A percentile compares a stretch with the other conserved stretches of the same genome.
phyloP scores from a whole-genome alignment of 164 flowering plant genomes.

The Cinnamomum micranthum region DNA sequence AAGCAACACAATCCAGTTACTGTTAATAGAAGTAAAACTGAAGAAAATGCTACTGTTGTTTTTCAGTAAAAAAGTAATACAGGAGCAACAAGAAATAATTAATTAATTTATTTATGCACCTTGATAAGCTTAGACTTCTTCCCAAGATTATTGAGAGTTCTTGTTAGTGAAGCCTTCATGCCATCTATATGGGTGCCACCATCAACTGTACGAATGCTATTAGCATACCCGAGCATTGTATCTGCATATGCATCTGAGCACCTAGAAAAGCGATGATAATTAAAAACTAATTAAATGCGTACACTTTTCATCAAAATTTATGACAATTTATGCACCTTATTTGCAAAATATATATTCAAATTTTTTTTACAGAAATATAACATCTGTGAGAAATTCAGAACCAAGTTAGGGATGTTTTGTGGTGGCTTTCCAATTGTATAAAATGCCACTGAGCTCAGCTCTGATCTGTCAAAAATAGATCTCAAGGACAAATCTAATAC shows the following conservation, averaged over 20 bases:
- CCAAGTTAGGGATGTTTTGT: not conserved
- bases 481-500: no score
- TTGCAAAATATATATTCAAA: not conserved
- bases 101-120: slow-evolving; percentile 31
- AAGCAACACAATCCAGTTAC: not conserved
- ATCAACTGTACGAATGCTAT: slow-evolving; percentile 94
- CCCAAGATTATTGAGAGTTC: slow-evolving; percentile 79
- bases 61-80: not conserved
- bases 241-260: slow-evolving; percentile 96
- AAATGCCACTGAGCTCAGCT: no score
- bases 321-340: no score
- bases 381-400: not conserved
- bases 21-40: not conserved
- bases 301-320: not conserved
- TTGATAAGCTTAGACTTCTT: slow-evolving; percentile 86
- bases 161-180: slow-evolving; percentile 79
- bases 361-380: not conserved
- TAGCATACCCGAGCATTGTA: slow-evolving; percentile 93
- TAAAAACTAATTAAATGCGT: slow-evolving; percentile 2
- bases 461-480: no score
- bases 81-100: not conserved
- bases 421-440: no score
- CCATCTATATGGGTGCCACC: slow-evolving; percentile 99
- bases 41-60: not conserved
- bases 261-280: slow-evolving; percentile 37